Conservation (phyloP, 2,329 filamentous ascomycete genomes). For the Aureobasidium sp. region DNA sequence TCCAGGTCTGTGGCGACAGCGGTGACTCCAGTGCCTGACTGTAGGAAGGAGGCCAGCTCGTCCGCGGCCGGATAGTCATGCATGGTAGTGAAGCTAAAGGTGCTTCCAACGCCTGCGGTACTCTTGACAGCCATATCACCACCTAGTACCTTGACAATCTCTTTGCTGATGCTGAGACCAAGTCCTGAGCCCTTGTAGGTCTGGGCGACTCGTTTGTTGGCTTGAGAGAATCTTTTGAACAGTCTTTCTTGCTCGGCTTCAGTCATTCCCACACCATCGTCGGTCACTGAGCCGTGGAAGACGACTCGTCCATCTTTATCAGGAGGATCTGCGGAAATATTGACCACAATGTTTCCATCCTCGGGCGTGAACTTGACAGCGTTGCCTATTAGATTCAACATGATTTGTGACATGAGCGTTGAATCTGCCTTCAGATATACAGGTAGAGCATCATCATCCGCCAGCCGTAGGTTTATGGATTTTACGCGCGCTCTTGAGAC, state of each 20-base stretch:
- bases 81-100: slow-evolving; percentile 9
- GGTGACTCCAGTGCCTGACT: neutral
- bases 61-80: slow-evolving; percentile 4
- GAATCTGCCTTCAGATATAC: slow-evolving; percentile 12
- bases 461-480: slow-evolving; percentile 6
- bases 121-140: slow-evolving; percentile 13
- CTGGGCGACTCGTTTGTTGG: slow-evolving; percentile 12
- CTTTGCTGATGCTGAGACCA: slow-evolving; percentile 13
- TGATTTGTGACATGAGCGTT: slow-evolving; percentile 10
- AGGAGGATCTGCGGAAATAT: neutral
- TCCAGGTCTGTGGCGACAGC: neutral
- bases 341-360: slow-evolving; percentile 8
- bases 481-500: slow-evolving; percentile 9
- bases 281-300: slow-evolving; percentile 9
- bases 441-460: neutral
- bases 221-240: slow-evolving; percentile 13
- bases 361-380: slow-evolving; percentile 12
- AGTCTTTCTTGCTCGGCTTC: slow-evolving; percentile 10
- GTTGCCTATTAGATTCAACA: slow-evolving; percentile 12
- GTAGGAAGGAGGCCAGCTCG: slow-evolving; percentile 1
- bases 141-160: slow-evolving; percentile 8
- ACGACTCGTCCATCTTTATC: neutral
- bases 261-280: slow-evolving; percentile 13
- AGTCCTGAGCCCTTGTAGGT: slow-evolving; percentile 11
- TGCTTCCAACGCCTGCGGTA: slow-evolving; percentile 11